Percentiles rank a stretch among this genome's conserved stretches.
These are phyloP conservation scores for Trichoderma atrobrunneum DNA, from an alignment of 2,329 filamentous ascomycete genomes.

Conservation along the genomic window DNA sequence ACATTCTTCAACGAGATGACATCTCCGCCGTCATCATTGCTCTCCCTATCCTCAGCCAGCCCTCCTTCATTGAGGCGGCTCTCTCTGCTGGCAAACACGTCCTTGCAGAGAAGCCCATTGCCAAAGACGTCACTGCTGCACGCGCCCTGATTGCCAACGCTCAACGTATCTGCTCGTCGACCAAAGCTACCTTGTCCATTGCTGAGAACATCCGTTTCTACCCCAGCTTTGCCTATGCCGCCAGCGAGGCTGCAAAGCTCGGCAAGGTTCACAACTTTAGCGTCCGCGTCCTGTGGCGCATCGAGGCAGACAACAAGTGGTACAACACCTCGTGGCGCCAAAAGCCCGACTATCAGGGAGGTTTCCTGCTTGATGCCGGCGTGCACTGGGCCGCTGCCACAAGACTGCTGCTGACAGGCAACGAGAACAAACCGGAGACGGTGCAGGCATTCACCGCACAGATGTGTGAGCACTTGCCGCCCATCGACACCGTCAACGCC, in stretches of 20 bases:
- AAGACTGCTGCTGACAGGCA: conserved; percentile 51
- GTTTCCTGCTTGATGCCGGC: conserved; percentile 73
- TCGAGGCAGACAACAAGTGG: conserved; percentile 43
- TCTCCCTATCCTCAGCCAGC: conserved; percentile 63
- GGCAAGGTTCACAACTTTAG: conserved; percentile 47
- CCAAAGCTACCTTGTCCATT: conserved; percentile 50
- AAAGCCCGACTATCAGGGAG: conserved; percentile 67
- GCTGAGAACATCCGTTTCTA: conserved; percentile 73
- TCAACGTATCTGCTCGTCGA: conserved; percentile 27
- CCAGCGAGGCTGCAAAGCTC: conserved; percentile 38
- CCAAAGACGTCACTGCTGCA: conserved; percentile 51
- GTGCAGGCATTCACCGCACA: conserved; percentile 56
- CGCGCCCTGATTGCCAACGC: conserved; percentile 40
- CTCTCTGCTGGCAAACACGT: conserved; percentile 67
- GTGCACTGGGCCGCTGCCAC: conserved; percentile 68
- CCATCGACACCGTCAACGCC: conserved; percentile 65
- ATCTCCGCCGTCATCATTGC: conserved; percentile 55
- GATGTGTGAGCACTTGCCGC: conserved; percentile 56
- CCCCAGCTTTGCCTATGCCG: conserved; percentile 51
- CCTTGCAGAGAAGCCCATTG: conserved; percentile 67
- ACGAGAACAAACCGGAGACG: conserved; percentile 41
- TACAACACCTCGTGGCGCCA: conserved; percentile 62
- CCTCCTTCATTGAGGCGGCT: conserved; percentile 55
- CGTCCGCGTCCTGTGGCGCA: conserved; percentile 36
- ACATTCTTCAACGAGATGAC: conserved; percentile 53